These are phyloP conservation scores for Botryotinia globosa DNA, from an alignment of 2,329 filamentous ascomycete species.

Conservation along the genomic window DNA sequence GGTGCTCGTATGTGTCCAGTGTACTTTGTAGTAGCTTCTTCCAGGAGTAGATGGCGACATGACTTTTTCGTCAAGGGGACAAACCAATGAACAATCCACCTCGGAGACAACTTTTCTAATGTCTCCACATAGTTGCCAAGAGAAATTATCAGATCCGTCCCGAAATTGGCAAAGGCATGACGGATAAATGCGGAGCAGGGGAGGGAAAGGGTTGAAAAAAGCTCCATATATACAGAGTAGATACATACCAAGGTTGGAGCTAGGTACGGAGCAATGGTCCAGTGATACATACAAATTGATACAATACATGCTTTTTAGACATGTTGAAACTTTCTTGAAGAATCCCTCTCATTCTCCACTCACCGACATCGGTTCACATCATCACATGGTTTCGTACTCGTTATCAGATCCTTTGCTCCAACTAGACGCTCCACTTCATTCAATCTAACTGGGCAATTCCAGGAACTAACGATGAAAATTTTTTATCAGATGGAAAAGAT, in stretches of 20 bases:
- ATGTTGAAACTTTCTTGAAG: neutral
- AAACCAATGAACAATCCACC: neutral
- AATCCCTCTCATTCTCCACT: neutral
- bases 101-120: neutral
- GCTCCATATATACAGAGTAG: too few species aligned
- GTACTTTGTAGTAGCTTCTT: neutral
- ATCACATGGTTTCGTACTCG: constrained; percentile 10
- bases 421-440: neutral
- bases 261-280: neutral
- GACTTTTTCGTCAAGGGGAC: neutral
- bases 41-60: neutral
- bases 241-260: neutral
- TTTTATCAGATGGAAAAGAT: constrained; percentile 22
- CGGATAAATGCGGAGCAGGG: constrained; percentile 12
- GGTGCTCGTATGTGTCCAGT: too few species aligned
- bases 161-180: constrained; percentile 5
- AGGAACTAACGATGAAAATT: constrained; percentile 8
- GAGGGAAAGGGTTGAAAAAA: neutral
- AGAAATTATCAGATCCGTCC: constrained; percentile 21
- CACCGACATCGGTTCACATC: constrained; percentile 14
- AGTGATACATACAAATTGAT: neutral
- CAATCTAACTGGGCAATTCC: neutral
- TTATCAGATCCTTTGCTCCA: constrained; percentile 15
- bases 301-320: neutral
- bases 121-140: constrained; percentile 15